Base-by-base conservation (phyloP, 2,329 filamentous ascomycete genomes). In the Aspergillus sp. region DNA sequence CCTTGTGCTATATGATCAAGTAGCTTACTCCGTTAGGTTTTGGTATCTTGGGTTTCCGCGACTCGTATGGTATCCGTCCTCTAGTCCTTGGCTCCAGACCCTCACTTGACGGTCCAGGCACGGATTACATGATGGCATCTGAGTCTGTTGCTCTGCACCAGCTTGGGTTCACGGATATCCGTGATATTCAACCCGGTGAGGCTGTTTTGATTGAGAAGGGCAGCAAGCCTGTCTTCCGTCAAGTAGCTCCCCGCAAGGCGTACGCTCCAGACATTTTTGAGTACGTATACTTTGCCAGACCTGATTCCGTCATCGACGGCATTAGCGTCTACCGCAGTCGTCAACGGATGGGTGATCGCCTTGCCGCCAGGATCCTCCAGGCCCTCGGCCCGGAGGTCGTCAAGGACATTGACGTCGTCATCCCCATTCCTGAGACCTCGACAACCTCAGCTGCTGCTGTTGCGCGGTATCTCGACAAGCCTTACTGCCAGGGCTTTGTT, bases 201-300 rank as follows among this genome's bases (percentile, higher is more conserved):
- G 91, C 91, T 2, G 90, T 96, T 60, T 91, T 96, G 68, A 87
- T 96, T 61, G 81, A 88, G 68, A 96, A 96, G 76, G 90, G 90
- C 41, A 81, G 84, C 49, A 79, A 81, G 53, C 90, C 91, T 1
- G 82, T 87, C 48, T 95, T 93, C 78, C 81, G 82, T 61, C 91
- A 96, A 73, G 86, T 96, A 13, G 84, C 87, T 41, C 76, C 83
- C 58, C 81, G 83, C 64, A 82, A 84, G 65, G 81, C 82, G 15
- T 96, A 96, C 70, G 87, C 89, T 2, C 91, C 91, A 1, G 92
- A 96, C 71, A 89, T 91, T 60, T 95, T 96, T 68, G 90, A 96
- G 75, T 91, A 87, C 62, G 89, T 96, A 57, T 96, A 96, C 77
- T 92, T 96, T 66, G 88, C 90, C 13, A 82, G 92, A 2, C 90